A percentile compares a stretch with the other conserved stretches of the same genome.
These are phyloP conservation scores for Asterionellopsis glacialis DNA, from an alignment of 108 stramenopile genomes.

Conservation along the genomic window DNA sequence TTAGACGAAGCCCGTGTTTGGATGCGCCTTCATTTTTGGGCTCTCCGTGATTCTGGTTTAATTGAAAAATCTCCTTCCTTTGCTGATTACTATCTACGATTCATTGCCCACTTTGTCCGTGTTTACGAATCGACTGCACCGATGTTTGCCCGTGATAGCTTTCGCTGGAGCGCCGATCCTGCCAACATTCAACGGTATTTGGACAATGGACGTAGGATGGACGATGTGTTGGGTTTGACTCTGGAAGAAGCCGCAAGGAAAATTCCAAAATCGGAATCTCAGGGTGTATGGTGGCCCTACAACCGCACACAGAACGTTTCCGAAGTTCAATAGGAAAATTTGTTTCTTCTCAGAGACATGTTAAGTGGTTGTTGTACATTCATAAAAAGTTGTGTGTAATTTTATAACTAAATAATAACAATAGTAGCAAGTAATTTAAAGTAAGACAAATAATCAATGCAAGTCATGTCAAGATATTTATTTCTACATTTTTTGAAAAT, in stretches of 20 bases:
- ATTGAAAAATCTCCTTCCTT: constrained; percentile 42
- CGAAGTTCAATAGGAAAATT: too few relatives aligned
- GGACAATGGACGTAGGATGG: constrained; percentile 39
- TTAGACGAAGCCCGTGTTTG: constrained; percentile 66
- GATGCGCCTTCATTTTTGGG: constrained; percentile 78
- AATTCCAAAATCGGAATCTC: constrained; percentile 32
- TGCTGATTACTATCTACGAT: constrained; percentile 62
- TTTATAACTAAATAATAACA: too few relatives aligned
- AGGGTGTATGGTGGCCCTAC: constrained; percentile 52
- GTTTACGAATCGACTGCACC: constrained; percentile 57
- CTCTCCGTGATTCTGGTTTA: constrained; percentile 47
- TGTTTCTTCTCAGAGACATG: too few relatives aligned
- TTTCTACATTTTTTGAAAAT: too few relatives aligned
- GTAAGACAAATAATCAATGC: too few relatives aligned
- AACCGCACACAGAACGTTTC: background rate
- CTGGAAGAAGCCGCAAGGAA: constrained; percentile 19
- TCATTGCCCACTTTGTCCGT: constrained; percentile 69
- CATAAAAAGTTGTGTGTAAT: too few relatives aligned
- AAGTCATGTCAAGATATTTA: too few relatives aligned
- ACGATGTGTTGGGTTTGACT: constrained; percentile 40
- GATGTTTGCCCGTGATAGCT: constrained; percentile 50
- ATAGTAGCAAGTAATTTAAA: too few relatives aligned
- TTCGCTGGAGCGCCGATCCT: constrained; percentile 55
- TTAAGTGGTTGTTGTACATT: too few relatives aligned
- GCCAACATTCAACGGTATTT: constrained; percentile 45